A percentile compares a stretch with the other conserved stretches of the same genome.
phyloP scores from a whole-genome alignment of 169 alveolate genomes.

The Amoebophrya sp. region DNA sequence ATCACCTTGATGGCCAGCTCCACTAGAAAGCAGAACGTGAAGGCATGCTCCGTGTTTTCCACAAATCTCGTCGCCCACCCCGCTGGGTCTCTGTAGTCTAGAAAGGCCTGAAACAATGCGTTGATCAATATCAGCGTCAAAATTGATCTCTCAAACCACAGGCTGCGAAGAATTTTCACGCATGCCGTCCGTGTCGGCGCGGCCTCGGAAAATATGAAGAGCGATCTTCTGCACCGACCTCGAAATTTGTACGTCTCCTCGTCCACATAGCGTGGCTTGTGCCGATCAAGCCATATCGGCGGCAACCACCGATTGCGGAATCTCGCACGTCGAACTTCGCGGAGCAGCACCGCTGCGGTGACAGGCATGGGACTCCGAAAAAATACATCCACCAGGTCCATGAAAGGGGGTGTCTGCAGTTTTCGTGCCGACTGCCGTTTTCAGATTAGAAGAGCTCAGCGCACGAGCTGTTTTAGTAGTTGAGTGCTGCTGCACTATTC shows the following conservation, averaged over 20 bases:
- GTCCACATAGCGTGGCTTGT: neutral
- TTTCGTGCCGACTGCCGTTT: no score
- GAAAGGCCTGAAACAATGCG: neutral
- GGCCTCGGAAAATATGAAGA: neutral
- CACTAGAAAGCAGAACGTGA: slow-evolving; percentile 22
- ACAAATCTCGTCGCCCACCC: neutral
- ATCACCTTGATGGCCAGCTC: slow-evolving; percentile 32
- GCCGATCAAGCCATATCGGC: no score
- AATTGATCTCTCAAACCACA: neutral
- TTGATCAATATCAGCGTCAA: neutral
- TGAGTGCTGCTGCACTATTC: no score
- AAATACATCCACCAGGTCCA: no score
- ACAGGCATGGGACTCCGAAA: no score
- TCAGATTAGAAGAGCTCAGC: no score
- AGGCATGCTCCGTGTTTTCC: slow-evolving; percentile 4
- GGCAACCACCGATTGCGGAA: no score
- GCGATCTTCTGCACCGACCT: neutral
- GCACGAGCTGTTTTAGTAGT: no score
- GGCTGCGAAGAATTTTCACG: neutral
- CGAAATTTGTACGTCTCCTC: neutral
- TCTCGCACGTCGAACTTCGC: no score
- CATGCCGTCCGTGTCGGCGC: neutral
- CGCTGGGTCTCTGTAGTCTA: neutral
- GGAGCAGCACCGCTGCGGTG: no score
- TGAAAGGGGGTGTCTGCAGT: no score